Base-by-base conservation (phyloP, 2,329 filamentous ascomycete genomes). In the Cercospora zeae-maydis region DNA sequence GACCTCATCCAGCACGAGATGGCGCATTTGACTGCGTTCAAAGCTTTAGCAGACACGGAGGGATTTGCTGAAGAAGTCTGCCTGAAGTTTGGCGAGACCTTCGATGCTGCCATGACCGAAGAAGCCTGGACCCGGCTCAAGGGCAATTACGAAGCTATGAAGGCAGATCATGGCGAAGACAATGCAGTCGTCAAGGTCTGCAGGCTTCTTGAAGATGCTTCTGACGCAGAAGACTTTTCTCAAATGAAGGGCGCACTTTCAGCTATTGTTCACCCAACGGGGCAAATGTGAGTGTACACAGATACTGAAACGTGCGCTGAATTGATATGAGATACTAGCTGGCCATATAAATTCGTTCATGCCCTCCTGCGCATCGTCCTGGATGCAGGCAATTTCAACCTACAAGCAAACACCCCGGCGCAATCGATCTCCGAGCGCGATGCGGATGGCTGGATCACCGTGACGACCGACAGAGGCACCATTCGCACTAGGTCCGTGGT, bases 61-160 rank as follows among this genome's bases (percentile, higher is more conserved):
- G 67, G 69, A 13, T 66, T 75, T 24, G 61, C 70, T 0, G 71
- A 75, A 10, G 72, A 74, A 52, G 70, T 73, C 0, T 71, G 67
- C 47, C 65, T 75, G 34, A 68, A 70, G 16, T 69, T 74, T 7
- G 71, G 72, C 19, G 69, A 74, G 63, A 75, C 73, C 2, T 75
- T 75, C 52, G 73, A 75, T 61, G 73, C 71, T 13, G 73, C 71
- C 1, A 75, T 75, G 73, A 72, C 73, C 1, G 67, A 71, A 4
- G 71, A 73, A 55, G 72, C 72, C 16, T 75, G 71, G 73, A 49
- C 39, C 2, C 61, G 72, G 9, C 64, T 75, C 1, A 72, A 69
- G 37, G 66, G 64, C 36, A 71, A 71, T 19, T 71, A 69, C 30
- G 71, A 73, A 2, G 65, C 63, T 2, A 72, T 75, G 64, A 65